Base-by-base conservation (phyloP, 208 protist species). In the Leishmania martiniquensis region DNA sequence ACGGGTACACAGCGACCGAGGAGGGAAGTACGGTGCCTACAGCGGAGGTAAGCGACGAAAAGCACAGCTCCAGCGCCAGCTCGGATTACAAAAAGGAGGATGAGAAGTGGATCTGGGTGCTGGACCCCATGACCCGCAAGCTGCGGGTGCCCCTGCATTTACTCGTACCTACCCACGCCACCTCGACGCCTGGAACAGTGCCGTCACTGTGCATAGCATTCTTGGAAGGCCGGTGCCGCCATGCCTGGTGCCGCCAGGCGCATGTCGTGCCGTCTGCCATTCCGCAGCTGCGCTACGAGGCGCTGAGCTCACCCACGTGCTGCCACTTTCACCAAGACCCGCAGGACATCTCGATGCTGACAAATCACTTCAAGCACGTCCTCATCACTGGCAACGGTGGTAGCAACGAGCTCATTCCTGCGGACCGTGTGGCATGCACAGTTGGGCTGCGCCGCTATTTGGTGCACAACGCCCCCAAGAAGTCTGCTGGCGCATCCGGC, bases 201-300 rank as follows among this genome's bases (percentile, higher is more conserved):
- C 93, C 93, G 4, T 97, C 93, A 6, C 80, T 97, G 52, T 97
- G 93, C 83, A 95, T 97, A 37, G 92, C 91, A 0, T 95, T 90
- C 45, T 82, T 97, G 12, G 91, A 97, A 77, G 90, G 91, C 60
- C 93, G 91, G 49, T 97, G 93, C 84, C 89, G 93, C 34, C 93
- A 97, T 65, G 89, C 89, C 51, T 97, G 93, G 93, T 97, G 93
- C 76, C 86, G 93, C 32, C 93, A 97, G 88, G 91, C 92, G 32
- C 93, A 97, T 75, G 93, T 97, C 7, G 69, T 92, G 49, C 89
- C 90, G 1, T 76, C 77, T 29, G 89, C 88, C 7, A 95, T 97
- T 59, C 85, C 86, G 77, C 89, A 93, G 81, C 87, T 97, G 47
- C 91, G 93, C 39, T 87, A 95, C 73, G 91, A 97, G 76, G 93